Percentiles rank a stretch among this genome's conserved stretches.
Evolutionary conservation across 208 protist genomes (phyloP).

Genomic region (Willaertia magna): DNA sequence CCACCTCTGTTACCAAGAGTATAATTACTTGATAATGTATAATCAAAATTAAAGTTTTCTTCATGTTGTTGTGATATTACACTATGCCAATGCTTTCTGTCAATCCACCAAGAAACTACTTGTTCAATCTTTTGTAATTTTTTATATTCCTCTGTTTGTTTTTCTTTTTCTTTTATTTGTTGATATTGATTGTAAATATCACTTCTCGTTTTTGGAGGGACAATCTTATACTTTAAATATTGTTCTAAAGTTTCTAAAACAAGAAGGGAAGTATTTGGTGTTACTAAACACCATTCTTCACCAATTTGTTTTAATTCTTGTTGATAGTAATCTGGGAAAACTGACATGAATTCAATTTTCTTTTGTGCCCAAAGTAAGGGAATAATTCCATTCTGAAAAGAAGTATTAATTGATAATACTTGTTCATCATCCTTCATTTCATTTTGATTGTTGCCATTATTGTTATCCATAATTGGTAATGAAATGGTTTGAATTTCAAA

Average conservation of each 20-base stretch:
- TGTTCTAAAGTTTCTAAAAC: constrained; percentile 7
- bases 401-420: too few relatives aligned
- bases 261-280: neutral
- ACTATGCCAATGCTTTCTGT: neutral
- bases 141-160: neutral
- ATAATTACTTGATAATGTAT: too few relatives aligned
- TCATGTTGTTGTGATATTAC: too few relatives aligned
- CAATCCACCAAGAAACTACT: neutral
- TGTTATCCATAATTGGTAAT: too few relatives aligned
- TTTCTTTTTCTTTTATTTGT: neutral
- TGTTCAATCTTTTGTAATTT: neutral
- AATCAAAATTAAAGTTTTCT: too few relatives aligned
- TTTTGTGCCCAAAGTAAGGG: neutral
- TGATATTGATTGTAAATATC: neutral
- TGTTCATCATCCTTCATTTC: too few relatives aligned
- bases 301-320: neutral
- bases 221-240: constrained; percentile 3
- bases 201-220: neutral
- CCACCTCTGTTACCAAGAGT: neutral
- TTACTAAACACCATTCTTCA: neutral
- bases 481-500: neutral
- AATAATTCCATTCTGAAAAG: too few relatives aligned
- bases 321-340: neutral
- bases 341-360: neutral
- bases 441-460: too few relatives aligned